A percentile compares a stretch with the other conserved stretches of the same genome.
Conservation (phyloP, 2,329 filamentous ascomycete genomes). For the Ciborinia camelliae region DNA sequence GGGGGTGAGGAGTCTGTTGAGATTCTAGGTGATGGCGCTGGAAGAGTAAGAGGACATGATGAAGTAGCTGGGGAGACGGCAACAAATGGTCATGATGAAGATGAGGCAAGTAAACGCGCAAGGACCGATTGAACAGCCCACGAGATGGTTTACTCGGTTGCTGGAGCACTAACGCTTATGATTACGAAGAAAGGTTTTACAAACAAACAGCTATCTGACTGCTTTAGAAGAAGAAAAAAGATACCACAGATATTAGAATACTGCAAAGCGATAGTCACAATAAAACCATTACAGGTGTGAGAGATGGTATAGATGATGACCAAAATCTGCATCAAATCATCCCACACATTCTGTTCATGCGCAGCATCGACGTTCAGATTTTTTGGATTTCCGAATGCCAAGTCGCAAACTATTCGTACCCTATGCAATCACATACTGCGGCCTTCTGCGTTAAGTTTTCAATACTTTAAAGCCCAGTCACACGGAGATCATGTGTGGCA, state of each 20-base stretch:
- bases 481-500: not conserved
- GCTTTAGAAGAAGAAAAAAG: not conserved
- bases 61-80: constrained; percentile 47
- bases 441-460: not conserved
- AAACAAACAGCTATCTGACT: not conserved
- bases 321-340: not conserved
- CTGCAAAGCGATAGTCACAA: not conserved
- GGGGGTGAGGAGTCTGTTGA: constrained; percentile 38
- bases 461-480: not conserved
- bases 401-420: not conserved
- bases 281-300: not conserved
- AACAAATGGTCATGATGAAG: constrained; percentile 43
- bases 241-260: not conserved
- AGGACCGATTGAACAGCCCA: constrained; percentile 2
- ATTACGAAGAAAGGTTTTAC: not conserved
- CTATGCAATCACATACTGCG: not conserved
- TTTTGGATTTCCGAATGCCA: not conserved
- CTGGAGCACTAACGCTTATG: not conserved
- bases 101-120: constrained; percentile 20
- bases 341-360: not conserved
- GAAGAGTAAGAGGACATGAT: constrained; percentile 52
- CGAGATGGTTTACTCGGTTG: not conserved
- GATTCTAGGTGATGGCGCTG: constrained; percentile 61
- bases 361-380: not conserved
- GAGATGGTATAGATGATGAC: not conserved